Evolutionary conservation across 176 grass and related monocot species (phyloP).

Genomic region (Canna indica): DNA sequence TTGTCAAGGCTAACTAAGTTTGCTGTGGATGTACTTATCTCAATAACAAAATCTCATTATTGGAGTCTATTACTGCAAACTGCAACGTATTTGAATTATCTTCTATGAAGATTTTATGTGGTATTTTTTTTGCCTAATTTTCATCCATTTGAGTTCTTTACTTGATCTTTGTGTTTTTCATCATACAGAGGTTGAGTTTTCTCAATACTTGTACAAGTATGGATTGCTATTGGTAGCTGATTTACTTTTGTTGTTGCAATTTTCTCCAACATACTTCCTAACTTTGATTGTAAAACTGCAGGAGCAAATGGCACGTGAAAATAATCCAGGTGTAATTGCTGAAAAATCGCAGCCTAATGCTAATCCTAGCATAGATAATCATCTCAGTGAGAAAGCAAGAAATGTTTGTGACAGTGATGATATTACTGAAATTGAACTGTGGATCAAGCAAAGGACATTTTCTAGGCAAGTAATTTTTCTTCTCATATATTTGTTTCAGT

Average conservation of each 20-base stretch:
- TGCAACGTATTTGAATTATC: no score
- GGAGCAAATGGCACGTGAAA: conserved; percentile 26
- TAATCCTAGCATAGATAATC: conserved; percentile 4
- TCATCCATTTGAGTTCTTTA: no score
- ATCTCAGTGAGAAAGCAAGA: conserved; percentile 14
- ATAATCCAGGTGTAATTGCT: conserved; percentile 5
- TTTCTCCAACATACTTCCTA: background rate
- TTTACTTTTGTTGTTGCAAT: background rate
- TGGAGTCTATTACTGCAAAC: no score
- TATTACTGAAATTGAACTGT: conserved; percentile 44
- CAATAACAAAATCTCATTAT: no score
- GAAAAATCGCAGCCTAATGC: background rate
- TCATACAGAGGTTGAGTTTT: background rate
- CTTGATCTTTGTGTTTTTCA: background rate
- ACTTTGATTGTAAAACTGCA: conserved; percentile 14
- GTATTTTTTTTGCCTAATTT: no score
- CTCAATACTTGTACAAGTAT: background rate
- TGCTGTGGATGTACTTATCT: no score
- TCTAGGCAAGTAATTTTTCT: conserved; percentile 38
- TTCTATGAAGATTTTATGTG: no score
- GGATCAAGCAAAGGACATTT: conserved; percentile 43
- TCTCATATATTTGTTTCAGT: background rate
- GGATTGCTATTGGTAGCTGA: background rate
- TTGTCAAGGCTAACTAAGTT: no score
- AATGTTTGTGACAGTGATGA: conserved; percentile 19